phyloP scores from a whole-genome alignment of 2,329 filamentous ascomycete genomes.

The Diaporthe helianthi region DNA sequence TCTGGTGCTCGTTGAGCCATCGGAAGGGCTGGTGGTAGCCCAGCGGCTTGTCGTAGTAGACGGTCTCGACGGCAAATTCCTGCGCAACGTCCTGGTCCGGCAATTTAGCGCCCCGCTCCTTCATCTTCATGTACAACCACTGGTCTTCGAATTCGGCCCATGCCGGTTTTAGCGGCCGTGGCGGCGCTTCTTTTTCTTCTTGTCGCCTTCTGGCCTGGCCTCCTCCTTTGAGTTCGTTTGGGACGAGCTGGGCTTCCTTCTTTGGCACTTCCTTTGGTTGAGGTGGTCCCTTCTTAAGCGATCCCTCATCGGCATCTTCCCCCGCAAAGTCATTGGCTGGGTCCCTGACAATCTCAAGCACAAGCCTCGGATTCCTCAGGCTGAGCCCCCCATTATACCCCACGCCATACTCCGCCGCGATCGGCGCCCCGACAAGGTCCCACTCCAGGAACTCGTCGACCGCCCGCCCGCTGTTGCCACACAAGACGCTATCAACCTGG shows the following conservation, averaged over 20 bases:
- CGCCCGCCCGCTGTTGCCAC: slow-evolving; percentile 40
- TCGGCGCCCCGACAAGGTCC: slow-evolving; percentile 46
- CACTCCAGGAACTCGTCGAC: slow-evolving; percentile 48
- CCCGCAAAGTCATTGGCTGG: slow-evolving; percentile 29
- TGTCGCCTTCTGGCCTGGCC: neutral
- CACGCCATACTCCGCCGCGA: slow-evolving; percentile 36
- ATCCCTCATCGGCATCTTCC: neutral
- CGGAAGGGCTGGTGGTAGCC: slow-evolving; percentile 41
- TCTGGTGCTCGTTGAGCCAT: slow-evolving; percentile 35
- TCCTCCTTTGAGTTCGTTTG: neutral
- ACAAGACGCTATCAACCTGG: slow-evolving; percentile 49
- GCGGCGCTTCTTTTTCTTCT: neutral
- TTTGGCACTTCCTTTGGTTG: neutral
- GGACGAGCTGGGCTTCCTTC: neutral
- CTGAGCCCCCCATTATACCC: slow-evolving; percentile 46
- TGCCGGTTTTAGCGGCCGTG: neutral
- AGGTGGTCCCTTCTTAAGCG: neutral
- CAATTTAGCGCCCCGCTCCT: slow-evolving; percentile 42
- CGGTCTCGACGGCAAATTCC: slow-evolving; percentile 40
- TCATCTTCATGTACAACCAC: slow-evolving; percentile 41
- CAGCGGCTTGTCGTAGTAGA: slow-evolving; percentile 39
- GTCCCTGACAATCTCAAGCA: slow-evolving; percentile 35
- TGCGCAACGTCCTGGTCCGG: slow-evolving; percentile 37
- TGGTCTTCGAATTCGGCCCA: slow-evolving; percentile 39
- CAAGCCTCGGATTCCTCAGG: slow-evolving; percentile 41